Base-by-base conservation (phyloP, 225 moss, liverwort and hornwort genomes). In the Rhytidiadelphus loreus region DNA sequence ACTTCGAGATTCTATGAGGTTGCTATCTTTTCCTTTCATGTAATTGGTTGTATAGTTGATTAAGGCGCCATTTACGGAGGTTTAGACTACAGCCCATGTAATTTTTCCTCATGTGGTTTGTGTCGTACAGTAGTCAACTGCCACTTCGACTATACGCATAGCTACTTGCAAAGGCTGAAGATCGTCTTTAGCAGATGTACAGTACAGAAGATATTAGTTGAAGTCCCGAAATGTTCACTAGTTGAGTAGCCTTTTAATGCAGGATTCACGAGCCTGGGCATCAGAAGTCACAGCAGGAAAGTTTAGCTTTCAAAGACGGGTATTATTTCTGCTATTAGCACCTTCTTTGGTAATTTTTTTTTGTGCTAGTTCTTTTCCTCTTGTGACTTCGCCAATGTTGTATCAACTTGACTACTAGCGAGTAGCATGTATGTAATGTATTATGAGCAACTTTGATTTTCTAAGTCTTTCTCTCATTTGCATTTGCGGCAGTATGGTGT, bases 341-440 rank as follows among this genome's bases (percentile, higher is more conserved):
- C 69, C 83, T 53, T 61, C 73, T 82, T 78, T 85, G 48, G 33
- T 78, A 11, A 11, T 59, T 60, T 61, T 52, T 61, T 52, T 77
- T 77, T 24, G 28, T 53, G 87, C 87, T 77, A 77, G 43, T 68
- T 57, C 85, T 85, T 46, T 86, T 86, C 69, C 77, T 77, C 41
- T n/a, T 48, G 61, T 58, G 66, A 48, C 56, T 61, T 86, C 39
- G 56, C 78, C 83, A 57, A 48, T 62, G 35, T 64, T 85, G 88
- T 81, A 85, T 62, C 66, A 68, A 72, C 75, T 80, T 85, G 69
- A 41, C 59, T 48, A 28, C n/a, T 73, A 73, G 58, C 60, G 35
- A 85, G 74, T 66, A 81, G 30, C 88, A 52, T 82, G 90, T 88
- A 88, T 29, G 8, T 88, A 88, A 59, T 88, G 61, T 90, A 85